Evolutionary conservation across 208 protist genomes (phyloP).

Genomic region (Acanthamoeba quina): DNA sequence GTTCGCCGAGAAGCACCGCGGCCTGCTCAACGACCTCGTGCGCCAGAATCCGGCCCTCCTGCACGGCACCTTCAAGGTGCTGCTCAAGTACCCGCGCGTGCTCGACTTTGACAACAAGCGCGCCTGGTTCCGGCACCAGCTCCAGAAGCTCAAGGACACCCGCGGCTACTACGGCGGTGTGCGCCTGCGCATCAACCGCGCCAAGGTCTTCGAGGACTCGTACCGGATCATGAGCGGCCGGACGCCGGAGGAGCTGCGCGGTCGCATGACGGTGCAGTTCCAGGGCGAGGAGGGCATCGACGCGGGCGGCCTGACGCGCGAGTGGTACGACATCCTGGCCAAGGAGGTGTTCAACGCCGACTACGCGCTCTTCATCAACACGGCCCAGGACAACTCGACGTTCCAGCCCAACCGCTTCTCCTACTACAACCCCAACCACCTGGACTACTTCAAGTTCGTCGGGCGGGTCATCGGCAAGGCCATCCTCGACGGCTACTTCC

Average conservation of each 20-base stretch:
- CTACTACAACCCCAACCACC: conserved; percentile 97
- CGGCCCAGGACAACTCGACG: conserved; percentile 74
- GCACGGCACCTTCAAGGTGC: conserved; percentile 76
- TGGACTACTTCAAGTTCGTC: conserved; percentile 97
- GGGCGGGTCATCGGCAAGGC: conserved; percentile 87
- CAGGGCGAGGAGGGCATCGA: conserved; percentile 95
- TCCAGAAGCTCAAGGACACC: conserved; percentile 74
- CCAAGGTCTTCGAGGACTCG: conserved; percentile 85
- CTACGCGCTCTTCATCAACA: conserved; percentile 95
- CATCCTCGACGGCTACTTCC: conserved; percentile 93
- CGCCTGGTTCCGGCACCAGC: conserved; percentile 80
- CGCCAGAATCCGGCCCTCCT: conserved; percentile 78
- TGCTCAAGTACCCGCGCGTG: conserved; percentile 81
- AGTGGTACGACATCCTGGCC: conserved; percentile 97
- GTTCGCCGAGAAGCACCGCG: conserved; percentile 66
- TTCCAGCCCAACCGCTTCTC: conserved; percentile 97
- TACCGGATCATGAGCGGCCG: conserved; percentile 73
- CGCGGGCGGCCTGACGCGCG: conserved; percentile 96
- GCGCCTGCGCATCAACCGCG: conserved; percentile 78
- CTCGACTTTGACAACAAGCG: conserved; percentile 88
- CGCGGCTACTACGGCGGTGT: conserved; percentile 72
- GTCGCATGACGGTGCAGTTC: conserved; percentile 95
- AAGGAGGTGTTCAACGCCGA: conserved; percentile 97
- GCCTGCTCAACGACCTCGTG: conserved; percentile 84
- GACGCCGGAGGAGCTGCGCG: conserved; percentile 90